Evolutionary conservation across 108 stramenopile genomes (phyloP), one percentile per base, ranked within the genome.

Genomic region (Skeletonema grethae): DNA sequence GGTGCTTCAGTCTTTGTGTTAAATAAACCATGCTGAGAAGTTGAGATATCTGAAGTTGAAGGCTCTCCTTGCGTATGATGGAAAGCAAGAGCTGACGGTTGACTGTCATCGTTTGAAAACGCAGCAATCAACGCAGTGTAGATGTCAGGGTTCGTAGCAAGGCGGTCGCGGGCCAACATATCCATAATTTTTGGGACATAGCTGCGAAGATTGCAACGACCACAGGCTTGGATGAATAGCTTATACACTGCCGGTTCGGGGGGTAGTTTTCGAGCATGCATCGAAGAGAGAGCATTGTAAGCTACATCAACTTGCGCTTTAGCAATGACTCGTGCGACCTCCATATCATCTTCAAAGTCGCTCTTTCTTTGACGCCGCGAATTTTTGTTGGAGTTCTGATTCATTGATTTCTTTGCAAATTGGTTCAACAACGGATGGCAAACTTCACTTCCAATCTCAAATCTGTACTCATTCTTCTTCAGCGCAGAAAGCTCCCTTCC

Each of bases 151-250:
- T 92, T 86, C 7, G 86, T 73, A 20, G 81, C 82, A 7, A 90
- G 67, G 18, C 88, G 87, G 41, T 91, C 86, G 0, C 75, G 61
- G 30, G 85, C 82, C 78, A 92, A 83, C 69, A 88, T 71, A 48
- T 85, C 73, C 55, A 95, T 85, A 29, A 95, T 73, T 46, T 86
- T 70, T 5, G 84, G 41, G 9, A 89, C 91, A 34, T 88, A 84
- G 56, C 77, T 75, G 7, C 86, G 85, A 43, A 86, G 85, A 5
- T 87, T 85, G 72, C 89, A 89, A 22, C 89, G 64, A 11, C 90
- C 90, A 56, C 93, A 95, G 3, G 94, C 89, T 41, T 88, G 87
- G 83, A 95, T 95, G 34, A 95, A 72, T 5, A 72, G 83, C 61
- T 85, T 82, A 86, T 86, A 90, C 4, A 72, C 79, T 50, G 82